Percentiles rank a stretch among this genome's conserved stretches.
phyloP scores from a whole-genome alignment of 2,329 filamentous ascomycete species.

The Gaeumannomyces sp. region DNA sequence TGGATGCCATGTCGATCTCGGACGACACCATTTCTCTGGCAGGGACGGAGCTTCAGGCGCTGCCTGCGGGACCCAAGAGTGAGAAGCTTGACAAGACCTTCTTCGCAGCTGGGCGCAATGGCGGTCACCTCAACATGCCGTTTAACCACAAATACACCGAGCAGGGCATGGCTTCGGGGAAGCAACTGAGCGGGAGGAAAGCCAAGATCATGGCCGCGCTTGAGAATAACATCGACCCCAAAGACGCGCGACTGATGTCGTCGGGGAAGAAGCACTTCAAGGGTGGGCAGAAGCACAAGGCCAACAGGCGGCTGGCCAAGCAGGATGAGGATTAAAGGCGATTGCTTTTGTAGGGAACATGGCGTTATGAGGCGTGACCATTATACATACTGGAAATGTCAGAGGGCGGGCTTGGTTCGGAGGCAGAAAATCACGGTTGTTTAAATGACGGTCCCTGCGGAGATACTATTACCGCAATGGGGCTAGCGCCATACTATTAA shows the following conservation, averaged over 20 bases:
- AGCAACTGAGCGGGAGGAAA: conserved; percentile 77
- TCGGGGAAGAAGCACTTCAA: conserved; percentile 92
- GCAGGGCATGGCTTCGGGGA: conserved; percentile 55
- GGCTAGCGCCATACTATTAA: background rate
- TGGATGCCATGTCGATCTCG: conserved; percentile 39
- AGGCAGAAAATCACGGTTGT: background rate
- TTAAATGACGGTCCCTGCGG: background rate
- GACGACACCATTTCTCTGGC: conserved; percentile 29
- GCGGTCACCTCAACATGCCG: conserved; percentile 66
- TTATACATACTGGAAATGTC: background rate
- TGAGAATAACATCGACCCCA: conserved; percentile 77
- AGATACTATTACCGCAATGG: background rate
- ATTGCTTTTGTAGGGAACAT: background rate
- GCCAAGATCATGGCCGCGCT: conserved; percentile 72
- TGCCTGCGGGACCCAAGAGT: conserved; percentile 65
- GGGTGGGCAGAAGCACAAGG: conserved; percentile 53
- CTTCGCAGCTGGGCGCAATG: conserved; percentile 62
- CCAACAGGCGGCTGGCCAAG: conserved; percentile 41
- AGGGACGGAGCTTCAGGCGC: conserved; percentile 41
- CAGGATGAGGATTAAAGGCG: conserved; percentile 23
- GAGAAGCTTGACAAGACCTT: conserved; percentile 79
- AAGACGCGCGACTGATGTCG: conserved; percentile 56
- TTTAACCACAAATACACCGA: conserved; percentile 88
- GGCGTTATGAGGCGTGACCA: background rate
- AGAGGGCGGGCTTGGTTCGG: background rate